Evolutionary conservation across 345 rosid species (phyloP), one percentile per base, ranked within the genome.

Genomic region (Aquilaria sinensis): DNA sequence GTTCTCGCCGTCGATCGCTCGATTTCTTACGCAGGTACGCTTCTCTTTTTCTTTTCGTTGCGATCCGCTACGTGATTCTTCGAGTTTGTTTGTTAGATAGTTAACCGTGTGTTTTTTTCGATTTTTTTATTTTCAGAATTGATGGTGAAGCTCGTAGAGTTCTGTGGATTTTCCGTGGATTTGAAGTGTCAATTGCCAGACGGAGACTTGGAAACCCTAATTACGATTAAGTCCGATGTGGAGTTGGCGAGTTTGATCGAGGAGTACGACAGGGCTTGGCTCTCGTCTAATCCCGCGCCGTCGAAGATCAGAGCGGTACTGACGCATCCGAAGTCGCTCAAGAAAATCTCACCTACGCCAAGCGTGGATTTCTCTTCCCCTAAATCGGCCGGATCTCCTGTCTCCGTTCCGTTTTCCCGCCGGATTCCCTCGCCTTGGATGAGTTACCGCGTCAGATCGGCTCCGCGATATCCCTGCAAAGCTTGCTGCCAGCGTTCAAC

Each of bases 1-100:
- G 84, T 94, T 49, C 85, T 94, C n/a, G 60, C 96, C 65, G 89
- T 88, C 47, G 71, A 81, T 56, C 89, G 88, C 41, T 77, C 86
- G 15, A 63, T 86, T 10, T 78, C 90, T 16, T 90, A 65, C 57
- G 16, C 85, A 72, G 98, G 96, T 92, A 62, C 14, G 73, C 41
- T 7, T 16, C 23, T 9, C 1, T 61, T 23, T 37, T 5, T 23
- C 54, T 47, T 4, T 31, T 9, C 4, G 31, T 33, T 14, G 23
- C 33, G 5, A 3, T 7, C 43, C 0, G 5, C 43, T 23, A 23
- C 43, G 5, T 37, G 5, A 3, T 37, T 7, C 4, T 16, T 31
- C 33, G 10, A 7, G 8, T 56, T 67, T 32, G 9, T 33, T 10
- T 58, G 48, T 47, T 66, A 45, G 4, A 13, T 58, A 0, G 13